These are phyloP conservation scores for Takakia lepidozioides DNA, from an alignment of 225 moss, liverwort and hornwort genomes.

Conservation along the genomic window DNA sequence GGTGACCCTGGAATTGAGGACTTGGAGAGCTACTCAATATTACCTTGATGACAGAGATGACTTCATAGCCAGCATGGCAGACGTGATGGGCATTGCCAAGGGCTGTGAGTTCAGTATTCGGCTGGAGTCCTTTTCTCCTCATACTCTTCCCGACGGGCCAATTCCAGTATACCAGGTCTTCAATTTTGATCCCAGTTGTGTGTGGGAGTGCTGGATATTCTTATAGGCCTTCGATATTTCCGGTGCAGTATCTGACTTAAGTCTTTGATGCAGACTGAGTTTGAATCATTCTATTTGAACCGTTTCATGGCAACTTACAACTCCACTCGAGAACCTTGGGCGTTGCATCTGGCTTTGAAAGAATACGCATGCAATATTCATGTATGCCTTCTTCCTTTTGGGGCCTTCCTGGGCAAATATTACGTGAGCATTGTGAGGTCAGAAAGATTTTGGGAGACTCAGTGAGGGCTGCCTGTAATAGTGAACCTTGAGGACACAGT, in stretches of 20 bases:
- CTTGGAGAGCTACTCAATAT: conserved; percentile 93
- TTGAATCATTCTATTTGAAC: conserved; percentile 82
- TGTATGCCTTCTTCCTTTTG: conserved; percentile 30
- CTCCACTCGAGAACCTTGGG: conserved; percentile 73
- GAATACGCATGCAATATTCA: conserved; percentile 95
- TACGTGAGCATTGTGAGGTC: no score
- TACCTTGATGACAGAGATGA: conserved; percentile 77
- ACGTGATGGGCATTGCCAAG: conserved; percentile 71
- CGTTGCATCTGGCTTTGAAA: conserved; percentile 78
- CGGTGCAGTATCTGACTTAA: no score
- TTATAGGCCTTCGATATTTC: no score
- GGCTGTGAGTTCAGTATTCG: conserved; percentile 78
- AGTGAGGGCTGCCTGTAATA: no score
- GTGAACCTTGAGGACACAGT: no score
- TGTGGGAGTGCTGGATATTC: background rate
- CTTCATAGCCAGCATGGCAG: conserved; percentile 82
- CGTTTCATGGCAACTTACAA: conserved; percentile 92
- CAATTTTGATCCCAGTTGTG: no score
- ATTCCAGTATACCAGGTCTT: conserved; percentile 72
- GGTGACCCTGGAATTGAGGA: conserved; percentile 83
- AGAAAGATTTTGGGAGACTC: no score
- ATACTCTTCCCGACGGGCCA: conserved; percentile 74
- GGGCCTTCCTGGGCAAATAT: no score
- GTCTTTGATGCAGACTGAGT: conserved; percentile 56
- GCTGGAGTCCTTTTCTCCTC: conserved; percentile 74